Conservation (phyloP, 2,329 filamentous ascomycete species). For the Ustilaginoidea virens region DNA sequence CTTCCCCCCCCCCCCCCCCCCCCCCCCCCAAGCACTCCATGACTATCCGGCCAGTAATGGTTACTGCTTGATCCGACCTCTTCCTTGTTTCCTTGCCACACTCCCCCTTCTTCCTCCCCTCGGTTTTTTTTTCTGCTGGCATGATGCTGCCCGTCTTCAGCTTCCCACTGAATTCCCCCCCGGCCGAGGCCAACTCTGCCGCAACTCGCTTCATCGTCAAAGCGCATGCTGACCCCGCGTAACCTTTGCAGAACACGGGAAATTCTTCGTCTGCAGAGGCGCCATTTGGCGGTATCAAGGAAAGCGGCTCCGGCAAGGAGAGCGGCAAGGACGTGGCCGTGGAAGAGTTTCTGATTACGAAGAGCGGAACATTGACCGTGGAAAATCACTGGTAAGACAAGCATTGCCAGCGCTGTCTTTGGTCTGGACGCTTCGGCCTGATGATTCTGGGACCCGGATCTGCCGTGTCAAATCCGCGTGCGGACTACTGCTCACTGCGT, state of each 20-base stretch:
- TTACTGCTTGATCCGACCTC: too few relatives aligned
- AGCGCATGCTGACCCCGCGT: background rate
- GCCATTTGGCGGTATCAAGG: conserved; percentile 33
- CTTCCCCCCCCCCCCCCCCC: background rate
- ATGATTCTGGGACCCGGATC: too few relatives aligned
- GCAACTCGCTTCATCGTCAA: background rate
- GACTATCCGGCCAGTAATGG: too few relatives aligned
- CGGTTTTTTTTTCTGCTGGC: too few relatives aligned
- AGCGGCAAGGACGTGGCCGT: conserved; percentile 31
- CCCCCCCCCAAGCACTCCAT: background rate
- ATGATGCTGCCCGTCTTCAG: too few relatives aligned
- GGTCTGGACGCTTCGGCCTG: background rate
- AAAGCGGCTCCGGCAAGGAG: conserved; percentile 31
- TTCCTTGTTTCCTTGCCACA: too few relatives aligned
- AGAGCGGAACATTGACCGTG: conserved; percentile 27
- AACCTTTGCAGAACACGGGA: conserved; percentile 22
- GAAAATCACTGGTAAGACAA: conserved; percentile 9
- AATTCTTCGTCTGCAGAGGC: conserved; percentile 26
- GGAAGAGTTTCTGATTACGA: conserved; percentile 29
- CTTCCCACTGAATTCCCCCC: too few relatives aligned
- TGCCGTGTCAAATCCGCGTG: too few relatives aligned
- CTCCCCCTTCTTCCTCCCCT: too few relatives aligned
- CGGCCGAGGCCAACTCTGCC: too few relatives aligned
- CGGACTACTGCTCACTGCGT: too few relatives aligned
- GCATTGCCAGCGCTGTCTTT: too few relatives aligned